phyloP scores from a whole-genome alignment of 2,329 filamentous ascomycete species.

The Penicillium sp. region DNA sequence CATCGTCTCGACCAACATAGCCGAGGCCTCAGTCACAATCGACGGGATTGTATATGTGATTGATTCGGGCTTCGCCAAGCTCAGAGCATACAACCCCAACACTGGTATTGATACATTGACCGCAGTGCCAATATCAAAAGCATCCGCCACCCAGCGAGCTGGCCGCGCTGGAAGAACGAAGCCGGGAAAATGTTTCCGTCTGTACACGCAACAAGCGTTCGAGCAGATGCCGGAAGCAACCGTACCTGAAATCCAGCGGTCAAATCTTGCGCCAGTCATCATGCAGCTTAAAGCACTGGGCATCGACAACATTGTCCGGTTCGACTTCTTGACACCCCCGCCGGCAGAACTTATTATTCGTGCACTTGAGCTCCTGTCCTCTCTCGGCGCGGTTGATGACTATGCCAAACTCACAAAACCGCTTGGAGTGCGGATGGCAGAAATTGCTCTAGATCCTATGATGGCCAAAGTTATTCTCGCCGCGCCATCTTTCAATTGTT shows the following conservation, averaged over 20 bases:
- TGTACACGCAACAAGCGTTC: conserved; percentile 80
- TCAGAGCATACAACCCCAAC: conserved; percentile 77
- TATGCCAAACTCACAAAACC: conserved; percentile 89
- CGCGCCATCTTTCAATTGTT: conserved; percentile 71
- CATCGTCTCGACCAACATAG: conserved; percentile 92
- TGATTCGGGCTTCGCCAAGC: conserved; percentile 87
- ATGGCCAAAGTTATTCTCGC: conserved; percentile 85
- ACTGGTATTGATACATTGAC: conserved; percentile 88
- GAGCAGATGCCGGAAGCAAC: conserved; percentile 67
- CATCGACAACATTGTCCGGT: conserved; percentile 89
- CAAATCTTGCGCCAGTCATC: conserved; percentile 82
- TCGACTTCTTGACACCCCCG: conserved; percentile 83
- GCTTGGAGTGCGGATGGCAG: conserved; percentile 86
- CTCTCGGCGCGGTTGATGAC: conserved; percentile 80
- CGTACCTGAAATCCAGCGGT: conserved; percentile 86
- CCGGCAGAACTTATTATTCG: conserved; percentile 81
- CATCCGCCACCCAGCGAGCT: conserved; percentile 86
- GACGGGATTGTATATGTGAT: conserved; percentile 88
- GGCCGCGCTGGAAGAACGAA: conserved; percentile 86
- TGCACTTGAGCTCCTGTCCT: conserved; percentile 83
- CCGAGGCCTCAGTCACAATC: conserved; percentile 93
- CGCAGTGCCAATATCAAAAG: conserved; percentile 79
- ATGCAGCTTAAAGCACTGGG: conserved; percentile 92
- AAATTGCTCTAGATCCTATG: conserved; percentile 91
- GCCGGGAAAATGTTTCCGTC: conserved; percentile 88